Evolutionary conservation across 352 stramenopile species (phyloP), one percentile per base, ranked within the genome.

Genomic region (Plasmopara halstedii): DNA sequence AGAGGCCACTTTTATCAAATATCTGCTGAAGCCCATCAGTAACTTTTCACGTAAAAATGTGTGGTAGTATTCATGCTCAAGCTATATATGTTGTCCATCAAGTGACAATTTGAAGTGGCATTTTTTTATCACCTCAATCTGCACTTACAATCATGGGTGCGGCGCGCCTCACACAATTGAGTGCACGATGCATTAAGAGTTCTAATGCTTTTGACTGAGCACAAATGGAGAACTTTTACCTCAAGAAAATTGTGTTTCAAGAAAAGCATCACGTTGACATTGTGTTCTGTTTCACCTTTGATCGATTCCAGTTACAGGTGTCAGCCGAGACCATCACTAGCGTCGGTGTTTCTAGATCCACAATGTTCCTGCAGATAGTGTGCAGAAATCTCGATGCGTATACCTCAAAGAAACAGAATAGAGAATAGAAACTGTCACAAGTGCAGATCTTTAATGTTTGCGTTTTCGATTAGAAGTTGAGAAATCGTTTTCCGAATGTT

Each of bases 111-210:
- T 67, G 26, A 88, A 88, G 61, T 87, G 77, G 45, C 58, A 4
- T 48, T 65, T 3, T 73, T 87, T 29, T 81, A 13, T 56, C 70
- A 6, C 77, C 77, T 15, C 59, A 59, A 44, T 88, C 77, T 38
- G 67, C 50, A 0, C 72, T 67, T 5, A 31, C 2, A n/a, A 55
- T 38, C 13, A 69, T 53, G 0, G 77, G 72, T 5, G 70, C 64
- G 21, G 72, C 68, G 31, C 69, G 65, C 43, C 73, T 83, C 5
- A 72, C 72, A 87, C 67, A 11, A 70, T 87, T 23, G 77, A 70
- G 31, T 82, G 83, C 32, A 88, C 74, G 22, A 88, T 64, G 42
- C 86, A 88, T 10, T 72, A 82, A 13, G 58, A 48, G 45, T 83
- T 83, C 70, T 68, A 85, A 33, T 70, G 46, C 15, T 50, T 23